Base-by-base conservation (phyloP, 495 filamentous ascomycete genomes). In the Chaetomium fimeti region DNA sequence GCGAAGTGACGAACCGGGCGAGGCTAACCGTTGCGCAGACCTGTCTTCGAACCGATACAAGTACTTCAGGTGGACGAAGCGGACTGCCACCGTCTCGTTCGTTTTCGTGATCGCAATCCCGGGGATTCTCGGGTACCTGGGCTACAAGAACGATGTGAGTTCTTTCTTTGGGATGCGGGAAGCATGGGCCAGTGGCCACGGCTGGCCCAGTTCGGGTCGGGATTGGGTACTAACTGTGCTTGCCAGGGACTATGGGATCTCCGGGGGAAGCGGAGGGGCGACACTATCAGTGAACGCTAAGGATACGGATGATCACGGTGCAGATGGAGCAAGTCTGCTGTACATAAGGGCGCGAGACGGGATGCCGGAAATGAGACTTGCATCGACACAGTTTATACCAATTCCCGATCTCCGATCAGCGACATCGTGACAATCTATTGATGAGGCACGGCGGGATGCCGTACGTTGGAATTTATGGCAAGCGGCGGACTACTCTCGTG, bases 41-140 rank as follows among this genome's bases (percentile, higher is more conserved):
- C 89, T 97, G 86, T 84, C 82, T 69, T 75, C 80, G 68, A 92
- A 95, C 81, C 90, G 94, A 56, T 89, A 92, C 85, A 93, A 90
- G 79, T 96, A 92, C 85, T 98, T 97, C 84, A 85, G 91, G 71
- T 98, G 90, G 90, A 97, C 88, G 16, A 83, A 85, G 27, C 83
- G 90, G 67, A 94, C 92, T 51, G 91, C 90, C 27, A 85, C 85
- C 81, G 66, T 96, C 65, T 88, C 86, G 5, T 85, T 97, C 70
- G 73, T 87, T 38, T 97, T 91, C 77, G 82, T 88, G 61, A 77
- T 86, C 28, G 77, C 84, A 42, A 83, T 97, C 25, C 94, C 94
- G 7, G 72, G 76, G 36, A 76, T 88, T 40, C 47, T 96, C 59
- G 87, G 86, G 40, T 87, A 87, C 65, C 57, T 93, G 42, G 91